These are phyloP conservation scores for Neonectria punicea DNA, from an alignment of 2,329 filamentous ascomycete genomes.

Conservation along the genomic window DNA sequence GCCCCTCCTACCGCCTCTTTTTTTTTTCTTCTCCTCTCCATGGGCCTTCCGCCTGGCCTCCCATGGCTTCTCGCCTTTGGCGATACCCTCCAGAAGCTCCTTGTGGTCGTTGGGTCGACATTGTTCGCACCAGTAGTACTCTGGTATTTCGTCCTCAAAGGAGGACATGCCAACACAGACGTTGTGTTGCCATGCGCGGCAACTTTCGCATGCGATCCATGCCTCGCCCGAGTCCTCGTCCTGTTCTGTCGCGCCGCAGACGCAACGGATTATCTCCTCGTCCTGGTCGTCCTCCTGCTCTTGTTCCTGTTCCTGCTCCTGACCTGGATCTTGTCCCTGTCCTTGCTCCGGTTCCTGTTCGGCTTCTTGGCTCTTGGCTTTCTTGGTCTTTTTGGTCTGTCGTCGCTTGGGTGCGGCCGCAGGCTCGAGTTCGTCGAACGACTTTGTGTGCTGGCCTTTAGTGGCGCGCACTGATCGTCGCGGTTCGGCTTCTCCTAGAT, in stretches of 20 bases:
- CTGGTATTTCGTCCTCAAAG: slow-evolving; percentile 80
- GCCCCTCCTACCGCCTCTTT: slow-evolving; percentile 69
- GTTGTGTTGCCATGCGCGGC: slow-evolving; percentile 96
- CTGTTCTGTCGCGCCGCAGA: slow-evolving; percentile 88
- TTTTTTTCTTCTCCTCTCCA: slow-evolving; percentile 70
- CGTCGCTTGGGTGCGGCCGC: slow-evolving; percentile 64
- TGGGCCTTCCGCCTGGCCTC: slow-evolving; percentile 73
- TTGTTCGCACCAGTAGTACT: slow-evolving; percentile 91
- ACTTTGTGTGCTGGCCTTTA: slow-evolving; percentile 94
- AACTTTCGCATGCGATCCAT: slow-evolving; percentile 96
- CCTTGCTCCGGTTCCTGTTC: slow-evolving; percentile 66
- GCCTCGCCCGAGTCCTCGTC: slow-evolving; percentile 87
- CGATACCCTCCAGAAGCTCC: slow-evolving; percentile 81
- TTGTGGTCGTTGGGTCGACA: slow-evolving; percentile 88
- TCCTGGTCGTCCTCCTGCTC: slow-evolving; percentile 56
- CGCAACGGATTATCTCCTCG: slow-evolving; percentile 86
- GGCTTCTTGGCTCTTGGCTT: slow-evolving; percentile 69
- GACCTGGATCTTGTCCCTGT: slow-evolving; percentile 64
- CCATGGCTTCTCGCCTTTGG: slow-evolving; percentile 87
- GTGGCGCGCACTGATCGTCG: slow-evolving; percentile 95
- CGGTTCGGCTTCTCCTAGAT: slow-evolving; percentile 72
- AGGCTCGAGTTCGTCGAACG: slow-evolving; percentile 79
- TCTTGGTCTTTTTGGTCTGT: slow-evolving; percentile 62
- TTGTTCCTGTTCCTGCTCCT: slow-evolving; percentile 65
- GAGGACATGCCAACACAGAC: slow-evolving; percentile 89